A percentile compares a stretch with the other conserved stretches of the same genome.
Evolutionary conservation across 2,329 filamentous ascomycete species (phyloP).

Genomic region (Achaetomium macrosporum): DNA sequence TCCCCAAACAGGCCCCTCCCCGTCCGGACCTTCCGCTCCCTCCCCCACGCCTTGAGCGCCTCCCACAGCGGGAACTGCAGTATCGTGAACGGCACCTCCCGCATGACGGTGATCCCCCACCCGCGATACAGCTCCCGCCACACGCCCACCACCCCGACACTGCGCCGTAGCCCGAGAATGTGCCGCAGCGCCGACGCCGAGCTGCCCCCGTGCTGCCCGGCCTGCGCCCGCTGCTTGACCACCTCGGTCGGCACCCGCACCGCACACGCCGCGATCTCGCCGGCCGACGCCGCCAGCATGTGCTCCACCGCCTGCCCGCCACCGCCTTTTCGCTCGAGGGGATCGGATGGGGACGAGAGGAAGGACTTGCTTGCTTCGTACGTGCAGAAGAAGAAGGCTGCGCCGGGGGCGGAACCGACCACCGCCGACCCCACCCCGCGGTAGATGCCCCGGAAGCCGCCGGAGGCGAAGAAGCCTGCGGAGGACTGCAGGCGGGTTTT

Average conservation of each 20-base stretch:
- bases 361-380: slow-evolving; percentile 69
- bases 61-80: slow-evolving; percentile 99
- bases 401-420: slow-evolving; percentile 86
- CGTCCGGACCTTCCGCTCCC: slow-evolving; percentile 31
- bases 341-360: slow-evolving; percentile 21
- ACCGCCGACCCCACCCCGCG: slow-evolving; percentile 84
- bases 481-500: slow-evolving; percentile 94
- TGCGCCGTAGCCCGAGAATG: slow-evolving; percentile 53
- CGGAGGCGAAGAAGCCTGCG: slow-evolving; percentile 69
- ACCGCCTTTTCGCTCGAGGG: too few species aligned
- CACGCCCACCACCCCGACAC: slow-evolving; percentile 50
- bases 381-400: slow-evolving; percentile 94
- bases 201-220: slow-evolving; percentile 69
- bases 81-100: slow-evolving; percentile 95
- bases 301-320: slow-evolving; percentile 56
- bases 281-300: slow-evolving; percentile 78
- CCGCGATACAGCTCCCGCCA: slow-evolving; percentile 85
- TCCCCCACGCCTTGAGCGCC: slow-evolving; percentile 70
- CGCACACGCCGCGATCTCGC: slow-evolving; percentile 87
- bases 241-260: slow-evolving; percentile 94
- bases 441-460: slow-evolving; percentile 90
- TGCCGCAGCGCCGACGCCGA: slow-evolving; percentile 61
- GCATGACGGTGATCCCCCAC: slow-evolving; percentile 85
- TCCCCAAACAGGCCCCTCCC: slow-evolving; percentile 25
- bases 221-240: slow-evolving; percentile 93